Percentiles rank a stretch among this genome's conserved stretches.
Evolutionary conservation across 805 yeast genomes (phyloP).

Genomic region (Maudiozyma barnettii): DNA sequence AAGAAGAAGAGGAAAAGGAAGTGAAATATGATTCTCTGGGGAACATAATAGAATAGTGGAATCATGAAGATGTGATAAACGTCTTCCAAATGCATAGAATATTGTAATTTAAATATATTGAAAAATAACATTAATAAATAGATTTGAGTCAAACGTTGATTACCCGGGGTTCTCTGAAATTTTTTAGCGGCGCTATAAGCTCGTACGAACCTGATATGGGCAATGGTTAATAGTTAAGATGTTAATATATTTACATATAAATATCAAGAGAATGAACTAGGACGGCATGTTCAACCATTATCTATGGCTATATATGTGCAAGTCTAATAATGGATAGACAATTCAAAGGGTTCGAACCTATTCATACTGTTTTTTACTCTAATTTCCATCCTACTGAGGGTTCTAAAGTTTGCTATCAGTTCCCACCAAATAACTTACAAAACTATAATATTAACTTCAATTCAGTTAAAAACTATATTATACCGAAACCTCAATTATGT

Average conservation of each 20-base stretch:
- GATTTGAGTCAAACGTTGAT: too few relatives aligned
- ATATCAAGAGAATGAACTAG: too few relatives aligned
- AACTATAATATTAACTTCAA: conserved; percentile 60
- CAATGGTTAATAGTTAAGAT: too few relatives aligned
- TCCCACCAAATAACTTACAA: conserved; percentile 53
- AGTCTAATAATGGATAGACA: conserved; percentile 14
- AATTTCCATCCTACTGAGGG: conserved; percentile 95
- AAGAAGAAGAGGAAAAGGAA: not conserved
- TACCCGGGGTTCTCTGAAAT: too few relatives aligned
- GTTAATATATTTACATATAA: too few relatives aligned
- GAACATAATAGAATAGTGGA: conserved; percentile 17
- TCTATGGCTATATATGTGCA: not conserved
- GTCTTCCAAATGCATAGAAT: conserved; percentile 3
- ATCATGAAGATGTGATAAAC: conserved; percentile 14
- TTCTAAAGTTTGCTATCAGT: conserved; percentile 82
- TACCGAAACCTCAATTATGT: conserved; percentile 89
- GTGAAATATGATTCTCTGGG: conserved; percentile 9
- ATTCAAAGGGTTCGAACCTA: conserved; percentile 73
- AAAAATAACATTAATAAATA: too few relatives aligned
- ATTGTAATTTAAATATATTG: not conserved
- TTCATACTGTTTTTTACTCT: conserved; percentile 77
- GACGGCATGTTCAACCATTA: too few relatives aligned
- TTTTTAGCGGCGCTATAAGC: too few relatives aligned
- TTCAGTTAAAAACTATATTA: conserved; percentile 77
- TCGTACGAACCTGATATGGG: too few relatives aligned